phyloP scores from a whole-genome alignment of 2,329 filamentous ascomycete genomes.

The Chaetomiaceae sp. region DNA sequence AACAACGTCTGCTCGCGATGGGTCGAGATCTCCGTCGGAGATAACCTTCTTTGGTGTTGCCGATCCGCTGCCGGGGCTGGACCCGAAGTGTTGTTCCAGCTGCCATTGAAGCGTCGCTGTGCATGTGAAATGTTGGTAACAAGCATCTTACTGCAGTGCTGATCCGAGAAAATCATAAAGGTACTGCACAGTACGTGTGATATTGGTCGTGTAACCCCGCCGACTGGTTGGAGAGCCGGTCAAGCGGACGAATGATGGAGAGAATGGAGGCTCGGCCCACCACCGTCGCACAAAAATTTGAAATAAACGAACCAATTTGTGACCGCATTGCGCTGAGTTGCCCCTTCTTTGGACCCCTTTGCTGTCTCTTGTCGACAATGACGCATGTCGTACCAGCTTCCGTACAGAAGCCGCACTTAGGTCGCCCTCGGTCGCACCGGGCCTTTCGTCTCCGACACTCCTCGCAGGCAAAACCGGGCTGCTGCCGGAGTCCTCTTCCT shows the following conservation, averaged over 20 bases:
- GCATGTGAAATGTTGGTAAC: too few relatives aligned
- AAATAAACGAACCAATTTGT: background rate
- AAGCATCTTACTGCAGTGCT: background rate
- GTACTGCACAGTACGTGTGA: too few relatives aligned
- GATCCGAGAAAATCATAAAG: too few relatives aligned
- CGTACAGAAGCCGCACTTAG: conserved; percentile 1
- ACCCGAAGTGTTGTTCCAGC: background rate
- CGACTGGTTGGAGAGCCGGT: too few relatives aligned
- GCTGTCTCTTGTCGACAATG: conserved; percentile 1
- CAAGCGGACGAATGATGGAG: too few relatives aligned
- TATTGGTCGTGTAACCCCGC: too few relatives aligned
- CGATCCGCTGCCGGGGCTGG: background rate
- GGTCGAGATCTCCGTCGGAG: background rate
- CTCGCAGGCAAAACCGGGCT: conserved; percentile 6
- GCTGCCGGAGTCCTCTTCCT: conserved; percentile 1
- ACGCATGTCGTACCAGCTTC: background rate
- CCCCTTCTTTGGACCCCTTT: background rate
- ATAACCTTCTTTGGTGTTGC: too few relatives aligned
- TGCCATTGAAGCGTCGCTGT: background rate
- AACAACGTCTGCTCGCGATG: background rate
- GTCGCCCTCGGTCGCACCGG: conserved; percentile 4
- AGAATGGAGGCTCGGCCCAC: too few relatives aligned
- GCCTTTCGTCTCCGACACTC: conserved; percentile 8
- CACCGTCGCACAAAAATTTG: too few relatives aligned
- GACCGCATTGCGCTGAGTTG: conserved; percentile 4